Evolutionary conservation across 1,284 basidiomycete genomes (phyloP), one percentile per base, ranked within the genome.

Genomic region (Rhodotorula sp.): DNA sequence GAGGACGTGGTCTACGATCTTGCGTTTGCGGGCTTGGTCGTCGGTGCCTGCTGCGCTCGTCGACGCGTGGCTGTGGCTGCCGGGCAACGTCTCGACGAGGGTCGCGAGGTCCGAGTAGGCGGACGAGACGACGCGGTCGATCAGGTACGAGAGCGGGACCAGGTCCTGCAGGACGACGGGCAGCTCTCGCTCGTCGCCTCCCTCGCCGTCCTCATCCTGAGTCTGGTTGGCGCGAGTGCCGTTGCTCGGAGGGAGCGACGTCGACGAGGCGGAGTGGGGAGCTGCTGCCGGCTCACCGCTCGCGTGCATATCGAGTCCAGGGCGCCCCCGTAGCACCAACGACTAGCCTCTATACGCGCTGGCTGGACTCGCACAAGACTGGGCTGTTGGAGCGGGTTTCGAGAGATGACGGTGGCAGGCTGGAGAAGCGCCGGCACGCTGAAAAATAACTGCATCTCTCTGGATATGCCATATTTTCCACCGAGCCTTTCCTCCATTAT

Each of bases 41-140:
- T 91, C 26, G n/a, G 20, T 49, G 48, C 20, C 48, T 18, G 89
- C 85, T 91, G 88, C 75, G 89, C 39, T 89, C 18, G 92, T 15
- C 91, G 81, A 95, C 86, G 46, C 91, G 34, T 34, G 93, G 76
- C 34, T 34, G 56, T 5, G 34, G 23, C 23, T 7, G 10, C 15
- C 21, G 63, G 43, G 65, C 21, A 63, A 52, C 6, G 91, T 94
- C 84, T 95, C 93, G 61, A 90, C 88, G 79, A 92, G 83, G 80
- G 92, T 92, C 4, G 87, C 88, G 56, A 95, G 83, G 77, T 93
- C 90, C 49, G 90, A 88, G 81, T 92, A 95, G 76, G 92, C 89
- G 57, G 88, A 85, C 80, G 92, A 91, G 76, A 87, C 85, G 62
- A 91, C 85, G 67, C 91, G 85, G 58, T 90, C 90, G 43, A 93